Evolutionary conservation across 257 asterid species (phyloP).

Genomic region (Apocynum venetum): DNA sequence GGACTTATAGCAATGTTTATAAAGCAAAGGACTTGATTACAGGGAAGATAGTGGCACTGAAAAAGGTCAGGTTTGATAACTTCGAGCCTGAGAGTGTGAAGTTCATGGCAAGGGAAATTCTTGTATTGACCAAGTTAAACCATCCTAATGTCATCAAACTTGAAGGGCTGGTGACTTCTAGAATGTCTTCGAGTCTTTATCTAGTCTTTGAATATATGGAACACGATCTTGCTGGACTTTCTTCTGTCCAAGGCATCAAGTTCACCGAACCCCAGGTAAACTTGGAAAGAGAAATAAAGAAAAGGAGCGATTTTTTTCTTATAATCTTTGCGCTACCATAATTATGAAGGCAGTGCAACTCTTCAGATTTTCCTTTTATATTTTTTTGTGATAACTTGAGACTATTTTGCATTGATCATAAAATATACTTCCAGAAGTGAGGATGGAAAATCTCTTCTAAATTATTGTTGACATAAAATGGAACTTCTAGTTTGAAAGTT

Average conservation of each 20-base stretch:
- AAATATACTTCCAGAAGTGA: background rate
- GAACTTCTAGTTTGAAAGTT: background rate
- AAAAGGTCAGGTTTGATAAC: conserved; percentile 82
- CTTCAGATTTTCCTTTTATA: background rate
- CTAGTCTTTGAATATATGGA: conserved; percentile 94
- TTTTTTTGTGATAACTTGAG: background rate
- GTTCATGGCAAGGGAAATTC: conserved; percentile 89
- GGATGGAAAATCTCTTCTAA: background rate
- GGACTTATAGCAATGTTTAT: conserved; percentile 90
- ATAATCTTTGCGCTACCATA: background rate
- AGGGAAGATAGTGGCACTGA: conserved; percentile 86
- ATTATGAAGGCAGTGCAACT: background rate
- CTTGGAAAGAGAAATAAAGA: background rate
- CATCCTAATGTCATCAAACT: conserved; percentile 94
- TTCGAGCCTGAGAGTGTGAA: conserved; percentile 70
- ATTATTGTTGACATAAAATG: background rate
- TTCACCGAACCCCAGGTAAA: conserved; percentile 79
- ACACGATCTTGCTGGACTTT: conserved; percentile 93
- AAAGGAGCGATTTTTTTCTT: background rate
- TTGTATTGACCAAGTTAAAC: conserved; percentile 54
- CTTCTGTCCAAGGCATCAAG: conserved; percentile 56
- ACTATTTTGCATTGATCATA: background rate
- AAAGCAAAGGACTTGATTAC: conserved; percentile 82
- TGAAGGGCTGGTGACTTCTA: conserved; percentile 82
- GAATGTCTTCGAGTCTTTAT: conserved; percentile 85